Evolutionary conservation across 1,284 basidiomycete species (phyloP).

Genomic region (Puccinia coronata): DNA sequence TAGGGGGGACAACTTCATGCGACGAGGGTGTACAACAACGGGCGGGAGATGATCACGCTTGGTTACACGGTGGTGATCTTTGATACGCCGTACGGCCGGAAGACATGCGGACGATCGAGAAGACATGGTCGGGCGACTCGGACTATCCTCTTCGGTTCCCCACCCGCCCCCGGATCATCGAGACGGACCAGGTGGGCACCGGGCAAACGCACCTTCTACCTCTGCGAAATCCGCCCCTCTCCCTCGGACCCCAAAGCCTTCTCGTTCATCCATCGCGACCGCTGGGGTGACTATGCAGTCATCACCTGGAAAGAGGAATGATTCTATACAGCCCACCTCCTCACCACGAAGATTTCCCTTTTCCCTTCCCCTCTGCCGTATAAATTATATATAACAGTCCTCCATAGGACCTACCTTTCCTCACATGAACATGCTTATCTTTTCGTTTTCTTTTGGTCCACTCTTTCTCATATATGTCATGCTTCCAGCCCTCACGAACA

Average conservation of each 20-base stretch:
- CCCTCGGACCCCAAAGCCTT: neutral
- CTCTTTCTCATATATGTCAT: too few species aligned
- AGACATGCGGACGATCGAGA: constrained; percentile 51
- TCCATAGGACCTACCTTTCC: too few species aligned
- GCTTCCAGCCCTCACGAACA: too few species aligned
- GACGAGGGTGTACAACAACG: constrained; percentile 53
- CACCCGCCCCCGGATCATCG: constrained; percentile 12
- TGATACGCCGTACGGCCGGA: constrained; percentile 50
- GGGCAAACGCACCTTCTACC: constrained; percentile 40
- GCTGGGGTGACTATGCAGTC: constrained; percentile 22
- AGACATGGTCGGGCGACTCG: constrained; percentile 37
- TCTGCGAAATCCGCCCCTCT: neutral
- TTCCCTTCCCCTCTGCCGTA: neutral
- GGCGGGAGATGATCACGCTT: constrained; percentile 52
- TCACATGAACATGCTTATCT: neutral
- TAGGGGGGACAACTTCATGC: constrained; percentile 56
- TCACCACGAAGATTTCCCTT: neutral
- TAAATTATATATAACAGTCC: too few species aligned
- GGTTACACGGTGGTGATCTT: constrained; percentile 53
- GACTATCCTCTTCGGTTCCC: constrained; percentile 24
- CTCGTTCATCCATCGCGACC: constrained; percentile 28
- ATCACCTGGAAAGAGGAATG: constrained; percentile 27
- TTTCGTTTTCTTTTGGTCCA: too few species aligned
- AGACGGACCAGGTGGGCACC: constrained; percentile 33
- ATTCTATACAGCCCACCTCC: neutral